phyloP scores from a whole-genome alignment of 2,329 filamentous ascomycete species.

The Colletotrichum falcatum region DNA sequence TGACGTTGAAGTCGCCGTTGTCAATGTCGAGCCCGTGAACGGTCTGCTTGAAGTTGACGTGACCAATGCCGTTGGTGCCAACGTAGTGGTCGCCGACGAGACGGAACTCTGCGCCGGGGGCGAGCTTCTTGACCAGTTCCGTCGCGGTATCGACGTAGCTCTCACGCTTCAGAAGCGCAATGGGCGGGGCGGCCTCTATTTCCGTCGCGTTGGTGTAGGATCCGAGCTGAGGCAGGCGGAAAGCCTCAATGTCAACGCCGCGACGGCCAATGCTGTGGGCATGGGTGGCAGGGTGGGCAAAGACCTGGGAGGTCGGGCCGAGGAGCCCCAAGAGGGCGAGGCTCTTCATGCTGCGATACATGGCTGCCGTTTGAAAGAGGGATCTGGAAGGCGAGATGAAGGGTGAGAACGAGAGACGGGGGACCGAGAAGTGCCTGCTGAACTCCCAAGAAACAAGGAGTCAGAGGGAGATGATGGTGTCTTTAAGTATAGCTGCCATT shows the following conservation, averaged over 20 bases:
- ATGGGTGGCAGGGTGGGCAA: constrained; percentile 49
- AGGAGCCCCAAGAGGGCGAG: constrained; percentile 50
- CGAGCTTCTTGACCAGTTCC: constrained; percentile 51
- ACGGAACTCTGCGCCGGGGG: constrained; percentile 55
- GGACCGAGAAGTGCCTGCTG: constrained; percentile 23
- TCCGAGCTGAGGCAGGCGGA: constrained; percentile 48
- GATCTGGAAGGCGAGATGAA: not conserved
- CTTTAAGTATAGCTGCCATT: constrained; percentile 17
- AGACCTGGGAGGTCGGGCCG: constrained; percentile 48
- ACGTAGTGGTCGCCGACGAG: constrained; percentile 61
- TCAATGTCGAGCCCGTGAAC: constrained; percentile 65
- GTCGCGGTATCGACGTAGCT: constrained; percentile 55
- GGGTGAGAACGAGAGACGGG: constrained; percentile 16
- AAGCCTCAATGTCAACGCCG: constrained; percentile 50
- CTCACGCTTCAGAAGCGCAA: constrained; percentile 48
- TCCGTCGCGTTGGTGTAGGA: constrained; percentile 49
- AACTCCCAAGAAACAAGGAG: constrained; percentile 3
- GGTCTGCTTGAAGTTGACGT: constrained; percentile 68
- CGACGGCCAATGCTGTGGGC: constrained; percentile 45
- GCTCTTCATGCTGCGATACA: constrained; percentile 48
- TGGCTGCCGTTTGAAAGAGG: not conserved
- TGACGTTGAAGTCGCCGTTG: constrained; percentile 67
- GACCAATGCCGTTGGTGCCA: constrained; percentile 61
- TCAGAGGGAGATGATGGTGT: not conserved
- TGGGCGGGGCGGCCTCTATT: constrained; percentile 43